Base-by-base conservation (phyloP, 2,329 filamentous ascomycete genomes). In the Ceratocystiopsis sp. region DNA sequence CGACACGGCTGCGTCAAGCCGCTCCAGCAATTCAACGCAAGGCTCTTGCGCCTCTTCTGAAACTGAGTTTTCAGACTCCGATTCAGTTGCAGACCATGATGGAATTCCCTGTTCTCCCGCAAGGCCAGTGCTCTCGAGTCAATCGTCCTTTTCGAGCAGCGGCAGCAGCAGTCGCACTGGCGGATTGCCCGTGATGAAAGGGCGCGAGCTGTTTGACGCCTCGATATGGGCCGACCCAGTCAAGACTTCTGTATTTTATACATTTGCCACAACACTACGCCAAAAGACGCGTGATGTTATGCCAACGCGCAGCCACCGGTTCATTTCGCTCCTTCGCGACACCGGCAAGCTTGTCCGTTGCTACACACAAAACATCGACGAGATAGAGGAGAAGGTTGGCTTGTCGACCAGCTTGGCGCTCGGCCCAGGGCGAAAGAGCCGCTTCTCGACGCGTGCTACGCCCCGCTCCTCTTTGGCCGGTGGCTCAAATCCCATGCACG, bases 311-410 rank as follows among this genome's bases (percentile, higher is more conserved):
- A 79, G 75, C 1, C 79, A 84, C 58, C 71, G 70, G 44, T 83
- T 84, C 54, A 78, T 84, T 50, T 69, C 72, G 37, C 71, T 75
- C 33, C 63, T 84, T 6, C 68, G 77, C 38, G 76, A 83, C 53
- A 68, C 72, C 4, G 75, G 78, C 4, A 78, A 80, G 49, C 64
- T 84, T 6, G 75, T 82, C 32, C 65, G 79, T 35, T 81, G 78
- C 52, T 84, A 84, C 52, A 84, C 79, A 0, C 79, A 84, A 51
- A 84, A 84, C 49, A 84, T 84, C 49, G 79, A 84, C 50, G 74
- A 76, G 48, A 72, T 84, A 8, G 80, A 84, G 54, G 74, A 78
- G 52, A 75, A 79, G 45, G 76, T 81, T 37, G 79, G 78, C 4
- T 62, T 84, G 4, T 73, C 68, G 15, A 80, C 76, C 0, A 69